Conservation (phyloP, 805 yeast species). For the Candida khao-thaluensis region DNA sequence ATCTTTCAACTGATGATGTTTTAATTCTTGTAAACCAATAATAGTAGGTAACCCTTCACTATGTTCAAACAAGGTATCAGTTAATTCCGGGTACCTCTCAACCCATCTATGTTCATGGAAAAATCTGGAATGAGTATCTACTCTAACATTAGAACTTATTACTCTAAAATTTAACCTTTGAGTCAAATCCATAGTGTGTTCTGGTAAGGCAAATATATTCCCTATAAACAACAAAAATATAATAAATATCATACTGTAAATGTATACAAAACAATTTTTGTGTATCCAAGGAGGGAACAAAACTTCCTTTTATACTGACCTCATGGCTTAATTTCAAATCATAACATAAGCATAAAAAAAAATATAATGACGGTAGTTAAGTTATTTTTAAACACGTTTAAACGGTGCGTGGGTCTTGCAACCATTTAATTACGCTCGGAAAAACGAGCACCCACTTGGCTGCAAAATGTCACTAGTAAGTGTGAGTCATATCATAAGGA, state of each 20-base stretch:
- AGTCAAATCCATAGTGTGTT: conserved; percentile 2
- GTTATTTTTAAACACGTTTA: conserved; percentile 6
- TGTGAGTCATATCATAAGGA: no score
- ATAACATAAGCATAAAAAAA: not conserved
- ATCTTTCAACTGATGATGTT: conserved; percentile 41
- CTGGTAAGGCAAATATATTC: conserved; percentile 4
- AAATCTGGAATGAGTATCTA: conserved; percentile 29
- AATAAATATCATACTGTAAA: not conserved
- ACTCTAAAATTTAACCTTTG: conserved; percentile 14
- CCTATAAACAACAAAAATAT: not conserved
- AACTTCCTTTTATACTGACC: not conserved
- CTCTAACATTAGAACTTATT: conserved; percentile 44
- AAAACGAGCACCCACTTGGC: no score
- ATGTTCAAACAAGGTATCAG: conserved; percentile 15
- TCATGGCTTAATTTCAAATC: not conserved
- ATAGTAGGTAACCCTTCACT: conserved; percentile 26
- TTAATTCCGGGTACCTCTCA: conserved; percentile 34
- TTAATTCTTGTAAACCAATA: conserved; percentile 40
- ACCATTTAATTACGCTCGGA: no score
- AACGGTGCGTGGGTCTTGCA: no score
- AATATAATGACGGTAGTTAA: conserved; percentile 1
- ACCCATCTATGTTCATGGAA: conserved; percentile 47
- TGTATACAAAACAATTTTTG: not conserved
- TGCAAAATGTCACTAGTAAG: no score
- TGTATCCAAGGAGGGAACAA: not conserved